These are phyloP conservation scores for Zostera marina DNA, from an alignment of 116 monocot genomes.

Conservation along the genomic window DNA sequence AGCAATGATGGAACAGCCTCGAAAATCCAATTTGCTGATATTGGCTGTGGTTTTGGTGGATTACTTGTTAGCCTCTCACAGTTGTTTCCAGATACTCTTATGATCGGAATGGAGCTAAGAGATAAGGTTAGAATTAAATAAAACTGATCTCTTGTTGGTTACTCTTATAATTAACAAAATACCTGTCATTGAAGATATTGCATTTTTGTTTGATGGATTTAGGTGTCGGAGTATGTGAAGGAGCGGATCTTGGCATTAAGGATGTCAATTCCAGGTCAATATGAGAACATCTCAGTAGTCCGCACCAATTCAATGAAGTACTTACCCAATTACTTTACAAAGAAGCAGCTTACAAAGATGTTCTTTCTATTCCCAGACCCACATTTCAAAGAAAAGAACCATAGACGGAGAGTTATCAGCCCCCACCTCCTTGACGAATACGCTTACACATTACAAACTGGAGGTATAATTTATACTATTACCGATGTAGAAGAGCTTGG, in stretches of 20 bases:
- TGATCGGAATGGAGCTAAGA: conserved; percentile 97
- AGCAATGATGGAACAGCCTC: conserved; percentile 4
- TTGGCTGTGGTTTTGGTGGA: conserved; percentile 92
- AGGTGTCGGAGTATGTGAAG: conserved; percentile 95
- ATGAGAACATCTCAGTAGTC: conserved; percentile 80
- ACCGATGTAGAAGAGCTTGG: conserved; percentile 98
- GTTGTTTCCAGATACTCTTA: conserved; percentile 69
- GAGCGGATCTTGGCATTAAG: conserved; percentile 76
- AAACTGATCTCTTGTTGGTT: background rate
- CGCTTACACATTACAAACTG: conserved; percentile 52
- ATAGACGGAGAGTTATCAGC: conserved; percentile 74
- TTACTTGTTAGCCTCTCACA: conserved; percentile 73
- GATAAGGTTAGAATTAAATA: conserved; percentile 40
- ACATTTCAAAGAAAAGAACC: conserved; percentile 98
- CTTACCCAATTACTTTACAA: conserved; percentile 81
- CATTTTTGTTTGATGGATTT: background rate
- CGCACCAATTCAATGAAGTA: conserved; percentile 98
- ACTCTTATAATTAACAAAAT: too few species aligned
- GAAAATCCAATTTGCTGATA: conserved; percentile 70
- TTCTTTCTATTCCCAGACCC: conserved; percentile 97
- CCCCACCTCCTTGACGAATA: conserved; percentile 82
- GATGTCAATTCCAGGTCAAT: conserved; percentile 27
- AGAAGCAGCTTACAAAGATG: conserved; percentile 84
- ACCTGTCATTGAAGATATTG: too few species aligned
- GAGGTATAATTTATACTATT: conserved; percentile 74